phyloP scores from a whole-genome alignment of 805 yeast genomes.

The Starmerella apis region DNA sequence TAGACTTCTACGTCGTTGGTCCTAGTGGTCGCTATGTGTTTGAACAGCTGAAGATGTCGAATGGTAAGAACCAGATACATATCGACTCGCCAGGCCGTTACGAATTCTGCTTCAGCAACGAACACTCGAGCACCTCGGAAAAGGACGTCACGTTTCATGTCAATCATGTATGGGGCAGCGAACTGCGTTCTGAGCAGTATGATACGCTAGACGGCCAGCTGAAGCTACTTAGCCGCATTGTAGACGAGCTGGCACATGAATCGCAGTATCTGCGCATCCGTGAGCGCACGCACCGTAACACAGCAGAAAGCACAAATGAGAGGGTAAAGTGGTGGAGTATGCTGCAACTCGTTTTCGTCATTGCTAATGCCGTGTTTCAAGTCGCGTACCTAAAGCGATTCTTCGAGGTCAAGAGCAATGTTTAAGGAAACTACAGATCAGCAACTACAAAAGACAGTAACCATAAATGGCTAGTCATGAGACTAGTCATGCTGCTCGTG shows the following conservation, averaged over 20 bases:
- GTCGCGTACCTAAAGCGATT: constrained; percentile 87
- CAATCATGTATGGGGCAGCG: constrained; percentile 70
- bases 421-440: no score
- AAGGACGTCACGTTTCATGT: constrained; percentile 92
- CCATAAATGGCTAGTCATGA: not conserved
- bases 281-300: constrained; percentile 95
- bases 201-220: constrained; percentile 80
- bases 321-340: constrained; percentile 98
- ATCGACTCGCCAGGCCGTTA: constrained; percentile 64
- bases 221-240: constrained; percentile 58
- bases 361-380: constrained; percentile 80
- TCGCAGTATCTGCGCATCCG: constrained; percentile 82
- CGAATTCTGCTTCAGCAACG: constrained; percentile 86
- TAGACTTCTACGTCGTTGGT: constrained; percentile 52
- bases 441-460: no score
- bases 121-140: constrained; percentile 55
- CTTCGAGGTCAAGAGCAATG: constrained; percentile 87
- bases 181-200: constrained; percentile 64
- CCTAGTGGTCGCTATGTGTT: constrained; percentile 42
- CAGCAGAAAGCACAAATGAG: constrained; percentile 94
- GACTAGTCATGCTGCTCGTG: no score
- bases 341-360: constrained; percentile 79
- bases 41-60: constrained; percentile 47
- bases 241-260: constrained; percentile 84
- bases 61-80: constrained; percentile 64